phyloP scores from a whole-genome alignment of 257 asterid genomes.

The Solanum bulbocastanum region DNA sequence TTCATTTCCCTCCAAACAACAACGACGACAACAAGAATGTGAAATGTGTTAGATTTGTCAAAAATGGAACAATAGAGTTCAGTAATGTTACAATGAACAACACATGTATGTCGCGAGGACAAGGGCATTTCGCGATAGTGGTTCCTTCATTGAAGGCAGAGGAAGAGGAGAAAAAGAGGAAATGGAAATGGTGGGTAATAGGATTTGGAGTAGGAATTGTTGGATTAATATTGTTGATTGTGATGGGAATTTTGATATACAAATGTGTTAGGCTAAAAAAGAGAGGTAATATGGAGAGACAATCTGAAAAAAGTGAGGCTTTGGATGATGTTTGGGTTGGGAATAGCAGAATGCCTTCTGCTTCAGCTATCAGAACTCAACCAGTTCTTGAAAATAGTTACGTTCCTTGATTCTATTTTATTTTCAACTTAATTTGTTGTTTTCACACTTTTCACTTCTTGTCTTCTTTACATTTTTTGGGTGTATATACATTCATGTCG shows the following conservation, averaged over 20 bases:
- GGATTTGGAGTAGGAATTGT: constrained; percentile 43
- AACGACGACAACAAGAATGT: background rate
- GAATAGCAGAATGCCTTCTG: constrained; percentile 67
- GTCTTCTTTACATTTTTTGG: background rate
- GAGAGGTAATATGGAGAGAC: constrained; percentile 45
- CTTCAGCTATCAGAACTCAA: constrained; percentile 69
- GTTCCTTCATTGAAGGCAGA: constrained; percentile 19
- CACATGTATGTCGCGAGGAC: constrained; percentile 28
- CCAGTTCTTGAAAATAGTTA: constrained; percentile 62
- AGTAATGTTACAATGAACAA: constrained; percentile 24
- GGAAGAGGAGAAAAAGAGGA: background rate
- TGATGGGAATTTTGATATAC: constrained; percentile 9
- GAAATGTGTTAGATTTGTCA: constrained; percentile 48
- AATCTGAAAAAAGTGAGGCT: constrained; percentile 51
- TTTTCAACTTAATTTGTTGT: background rate
- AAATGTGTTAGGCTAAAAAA: constrained; percentile 17
- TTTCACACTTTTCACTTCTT: background rate
- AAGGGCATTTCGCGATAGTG: constrained; percentile 64
- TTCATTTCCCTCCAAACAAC: constrained; percentile 25
- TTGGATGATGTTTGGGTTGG: constrained; percentile 68
- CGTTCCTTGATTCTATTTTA: constrained; percentile 29
- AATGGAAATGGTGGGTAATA: constrained; percentile 51
- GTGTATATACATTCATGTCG: constrained; percentile 4
- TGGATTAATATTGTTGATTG: constrained; percentile 24
- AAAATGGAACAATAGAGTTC: constrained; percentile 36